phyloP scores from a whole-genome alignment of 768 basidiomycete species.

The Sporobolomyces pararoseus region DNA sequence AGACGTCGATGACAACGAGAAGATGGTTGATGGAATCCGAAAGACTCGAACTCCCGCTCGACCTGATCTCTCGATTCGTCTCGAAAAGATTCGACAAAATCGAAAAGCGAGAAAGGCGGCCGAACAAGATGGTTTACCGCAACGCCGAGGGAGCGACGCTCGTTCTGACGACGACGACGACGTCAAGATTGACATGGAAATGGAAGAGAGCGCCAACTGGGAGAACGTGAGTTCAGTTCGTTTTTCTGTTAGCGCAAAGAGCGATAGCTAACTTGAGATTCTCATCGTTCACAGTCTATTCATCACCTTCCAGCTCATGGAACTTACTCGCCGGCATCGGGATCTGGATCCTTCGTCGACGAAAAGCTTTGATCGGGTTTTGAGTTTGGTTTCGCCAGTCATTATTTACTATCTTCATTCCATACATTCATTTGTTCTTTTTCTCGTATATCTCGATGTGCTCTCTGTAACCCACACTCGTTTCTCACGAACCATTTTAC shows the following conservation, averaged over 20 bases:
- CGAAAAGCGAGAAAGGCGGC: slow-evolving; percentile 20
- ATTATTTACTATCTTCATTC: no score
- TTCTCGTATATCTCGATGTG: no score
- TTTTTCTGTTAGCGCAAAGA: not conserved
- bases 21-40: not conserved
- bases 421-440: no score
- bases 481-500: no score
- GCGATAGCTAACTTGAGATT: not conserved
- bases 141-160: not conserved
- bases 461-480: no score
- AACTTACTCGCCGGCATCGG: not conserved
- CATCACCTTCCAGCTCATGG: slow-evolving; percentile 9
- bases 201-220: not conserved
- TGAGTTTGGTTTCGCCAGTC: no score
- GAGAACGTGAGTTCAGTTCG: slow-evolving; percentile 1
- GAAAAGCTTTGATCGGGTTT: slow-evolving; percentile 10
- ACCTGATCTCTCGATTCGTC: slow-evolving; percentile 11
- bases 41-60: slow-evolving; percentile 30
- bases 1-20: not conserved
- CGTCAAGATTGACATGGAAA: slow-evolving; percentile 25
- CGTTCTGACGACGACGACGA: slow-evolving; percentile 5
- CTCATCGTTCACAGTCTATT: not conserved
- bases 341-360: not conserved
- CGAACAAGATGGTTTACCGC: not conserved
- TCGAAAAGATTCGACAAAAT: slow-evolving; percentile 18